Evolutionary conservation across 2,329 filamentous ascomycete genomes (phyloP).

Genomic region (Calonectria hongkongensis): DNA sequence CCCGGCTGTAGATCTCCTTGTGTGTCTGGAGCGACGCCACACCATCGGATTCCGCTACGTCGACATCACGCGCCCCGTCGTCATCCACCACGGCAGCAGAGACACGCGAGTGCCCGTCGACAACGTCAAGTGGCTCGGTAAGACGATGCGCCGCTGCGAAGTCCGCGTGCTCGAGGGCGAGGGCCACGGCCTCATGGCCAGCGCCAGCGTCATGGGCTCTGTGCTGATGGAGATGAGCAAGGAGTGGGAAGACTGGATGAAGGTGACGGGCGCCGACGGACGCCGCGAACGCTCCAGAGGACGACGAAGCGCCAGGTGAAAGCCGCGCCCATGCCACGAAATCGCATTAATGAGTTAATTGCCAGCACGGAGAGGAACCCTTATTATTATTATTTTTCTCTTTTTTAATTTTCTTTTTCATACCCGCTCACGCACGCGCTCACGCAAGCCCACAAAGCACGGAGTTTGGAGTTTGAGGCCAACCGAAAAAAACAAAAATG

Average conservation of each 20-base stretch:
- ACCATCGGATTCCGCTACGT: slow-evolving; percentile 97
- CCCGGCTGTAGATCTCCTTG: slow-evolving; percentile 92
- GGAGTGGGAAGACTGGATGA: slow-evolving; percentile 94
- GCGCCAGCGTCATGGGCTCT: slow-evolving; percentile 91
- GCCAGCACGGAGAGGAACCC: neutral
- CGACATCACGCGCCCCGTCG: slow-evolving; percentile 91
- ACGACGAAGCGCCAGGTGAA: slow-evolving; percentile 53
- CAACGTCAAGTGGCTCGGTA: slow-evolving; percentile 95
- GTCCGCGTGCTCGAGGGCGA: slow-evolving; percentile 93
- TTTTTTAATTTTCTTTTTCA: neutral
- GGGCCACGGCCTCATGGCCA: slow-evolving; percentile 97
- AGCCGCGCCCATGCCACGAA: neutral
- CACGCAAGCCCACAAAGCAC: slow-evolving; percentile 15
- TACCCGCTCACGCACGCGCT: slow-evolving; percentile 1
- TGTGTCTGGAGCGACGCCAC: slow-evolving; percentile 93
- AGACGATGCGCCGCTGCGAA: slow-evolving; percentile 94
- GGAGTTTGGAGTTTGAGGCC: slow-evolving; percentile 13
- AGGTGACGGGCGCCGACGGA: slow-evolving; percentile 69
- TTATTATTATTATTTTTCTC: neutral
- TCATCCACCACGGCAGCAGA: slow-evolving; percentile 94
- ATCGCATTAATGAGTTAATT: neutral
- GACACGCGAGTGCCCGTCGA: slow-evolving; percentile 95
- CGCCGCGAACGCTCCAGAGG: slow-evolving; percentile 59
- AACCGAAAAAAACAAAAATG: neutral
- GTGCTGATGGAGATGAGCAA: slow-evolving; percentile 95